phyloP scores from a whole-genome alignment of 1,284 basidiomycete species.

The Neonothopanus nambi region DNA sequence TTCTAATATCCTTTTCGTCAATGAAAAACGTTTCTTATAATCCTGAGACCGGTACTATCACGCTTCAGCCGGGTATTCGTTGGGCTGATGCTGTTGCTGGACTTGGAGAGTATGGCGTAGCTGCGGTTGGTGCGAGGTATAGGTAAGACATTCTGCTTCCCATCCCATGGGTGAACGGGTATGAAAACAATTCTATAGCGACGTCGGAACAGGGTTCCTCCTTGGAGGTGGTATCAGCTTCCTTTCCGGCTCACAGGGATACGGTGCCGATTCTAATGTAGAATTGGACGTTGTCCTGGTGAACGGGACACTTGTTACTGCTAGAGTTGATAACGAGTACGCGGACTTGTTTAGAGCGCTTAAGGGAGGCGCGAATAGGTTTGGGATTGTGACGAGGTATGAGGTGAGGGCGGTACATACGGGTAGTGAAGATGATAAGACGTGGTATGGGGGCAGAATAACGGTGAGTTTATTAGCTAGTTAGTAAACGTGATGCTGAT shows the following conservation, averaged over 20 bases:
- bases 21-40: constrained; percentile 38
- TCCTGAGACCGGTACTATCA: constrained; percentile 31
- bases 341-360: constrained; percentile 40
- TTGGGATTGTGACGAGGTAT: constrained; percentile 42
- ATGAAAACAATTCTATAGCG: too few relatives aligned
- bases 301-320: constrained; percentile 37
- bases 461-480: constrained; percentile 23
- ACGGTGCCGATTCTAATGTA: constrained; percentile 33
- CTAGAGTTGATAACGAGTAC: constrained; percentile 35
- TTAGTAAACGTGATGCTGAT: neutral
- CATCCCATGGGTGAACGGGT: too few relatives aligned
- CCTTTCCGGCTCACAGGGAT: constrained; percentile 37
- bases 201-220: constrained; percentile 40
- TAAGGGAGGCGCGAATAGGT: constrained; percentile 41
- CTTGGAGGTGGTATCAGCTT: constrained; percentile 41
- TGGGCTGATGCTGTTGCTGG: constrained; percentile 36
- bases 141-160: too few relatives aligned
- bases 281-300: constrained; percentile 40
- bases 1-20: constrained; percentile 37
- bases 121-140: constrained; percentile 35
- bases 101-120: constrained; percentile 35
- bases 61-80: constrained; percentile 37
- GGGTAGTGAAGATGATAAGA: constrained; percentile 33
- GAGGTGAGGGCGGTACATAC: constrained; percentile 35
- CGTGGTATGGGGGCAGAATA: constrained; percentile 37